Evolutionary conservation across 1,139 yeast species (phyloP).

Genomic region (Taphrina wiesneri): DNA sequence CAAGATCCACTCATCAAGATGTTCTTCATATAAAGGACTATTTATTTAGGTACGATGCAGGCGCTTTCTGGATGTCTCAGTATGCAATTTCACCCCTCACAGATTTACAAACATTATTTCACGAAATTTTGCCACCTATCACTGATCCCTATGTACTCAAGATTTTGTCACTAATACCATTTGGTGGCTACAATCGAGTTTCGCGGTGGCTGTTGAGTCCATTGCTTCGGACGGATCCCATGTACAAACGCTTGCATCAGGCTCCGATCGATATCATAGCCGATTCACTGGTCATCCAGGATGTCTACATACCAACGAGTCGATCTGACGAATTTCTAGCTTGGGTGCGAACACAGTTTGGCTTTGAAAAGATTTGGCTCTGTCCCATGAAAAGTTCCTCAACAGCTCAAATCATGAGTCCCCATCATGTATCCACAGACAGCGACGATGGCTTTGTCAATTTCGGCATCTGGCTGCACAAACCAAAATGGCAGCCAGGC

Average conservation of each 20-base stretch:
- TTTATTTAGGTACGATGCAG: slow-evolving; percentile 13
- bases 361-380: slow-evolving; percentile 20
- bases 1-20: neutral
- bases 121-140: slow-evolving; percentile 1
- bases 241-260: slow-evolving; percentile 16
- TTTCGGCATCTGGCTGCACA: slow-evolving; percentile 21
- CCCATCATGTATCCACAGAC: neutral
- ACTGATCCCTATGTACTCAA: slow-evolving; percentile 1
- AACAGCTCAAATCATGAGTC: slow-evolving; percentile 4
- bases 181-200: slow-evolving; percentile 12
- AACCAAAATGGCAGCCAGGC: slow-evolving; percentile 9
- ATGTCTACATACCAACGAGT: slow-evolving; percentile 2
- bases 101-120: neutral
- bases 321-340: slow-evolving; percentile 8
- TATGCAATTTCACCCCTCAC: slow-evolving; percentile 10
- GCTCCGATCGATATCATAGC: slow-evolving; percentile 10
- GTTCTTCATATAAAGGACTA: slow-evolving; percentile 10
- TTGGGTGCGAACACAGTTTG: neutral
- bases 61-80: slow-evolving; percentile 22
- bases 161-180: neutral
- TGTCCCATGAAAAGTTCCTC: slow-evolving; percentile 9
- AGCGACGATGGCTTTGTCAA: slow-evolving; percentile 4
- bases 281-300: slow-evolving; percentile 17
- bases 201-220: slow-evolving; percentile 19
- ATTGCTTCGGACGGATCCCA: slow-evolving; percentile 6